A percentile compares a stretch with the other conserved stretches of the same genome.
Evolutionary conservation across 495 filamentous ascomycete genomes (phyloP).

Genomic region (Cercophora sp.): DNA sequence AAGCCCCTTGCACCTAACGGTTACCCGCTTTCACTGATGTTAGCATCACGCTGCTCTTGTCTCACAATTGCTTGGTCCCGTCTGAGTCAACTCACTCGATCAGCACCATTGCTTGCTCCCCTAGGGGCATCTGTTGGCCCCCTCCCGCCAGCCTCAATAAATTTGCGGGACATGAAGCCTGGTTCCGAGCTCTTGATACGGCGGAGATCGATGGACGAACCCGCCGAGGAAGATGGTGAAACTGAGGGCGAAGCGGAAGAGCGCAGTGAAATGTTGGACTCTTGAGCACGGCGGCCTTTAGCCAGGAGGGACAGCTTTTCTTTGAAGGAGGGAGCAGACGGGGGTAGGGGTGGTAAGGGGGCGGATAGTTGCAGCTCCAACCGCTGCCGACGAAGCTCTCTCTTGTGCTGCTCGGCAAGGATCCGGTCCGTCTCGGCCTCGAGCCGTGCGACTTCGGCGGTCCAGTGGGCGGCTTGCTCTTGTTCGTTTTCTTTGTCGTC

Average conservation of each 20-base stretch:
- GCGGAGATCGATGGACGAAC: slow-evolving; percentile 9
- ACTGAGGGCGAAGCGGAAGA: slow-evolving; percentile 12
- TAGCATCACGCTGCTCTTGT: background rate
- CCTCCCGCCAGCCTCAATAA: slow-evolving; percentile 31
- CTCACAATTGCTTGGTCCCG: background rate
- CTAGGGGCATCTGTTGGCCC: slow-evolving; percentile 71
- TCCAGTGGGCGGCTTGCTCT: slow-evolving; percentile 20
- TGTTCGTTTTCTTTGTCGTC: slow-evolving; percentile 11
- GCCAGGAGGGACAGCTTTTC: slow-evolving; percentile 38
- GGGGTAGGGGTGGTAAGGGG: slow-evolving; percentile 13
- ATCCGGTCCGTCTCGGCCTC: slow-evolving; percentile 40
- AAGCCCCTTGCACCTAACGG: slow-evolving; percentile 61
- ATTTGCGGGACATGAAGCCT: slow-evolving; percentile 10
- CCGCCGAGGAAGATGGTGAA: slow-evolving; percentile 19
- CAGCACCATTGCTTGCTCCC: slow-evolving; percentile 79
- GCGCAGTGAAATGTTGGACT: slow-evolving; percentile 7
- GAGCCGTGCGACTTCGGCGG: slow-evolving; percentile 31
- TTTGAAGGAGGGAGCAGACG: slow-evolving; percentile 12
- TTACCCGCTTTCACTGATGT: slow-evolving; percentile 45
- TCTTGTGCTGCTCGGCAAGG: slow-evolving; percentile 43
- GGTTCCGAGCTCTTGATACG: slow-evolving; percentile 26
- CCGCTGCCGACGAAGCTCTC: slow-evolving; percentile 31
- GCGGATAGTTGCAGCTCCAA: slow-evolving; percentile 31
- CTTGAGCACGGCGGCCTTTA: slow-evolving; percentile 20
- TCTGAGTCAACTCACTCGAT: slow-evolving; percentile 51